Conservation (phyloP, 768 basidiomycete species). For the Leccinum obscurum region DNA sequence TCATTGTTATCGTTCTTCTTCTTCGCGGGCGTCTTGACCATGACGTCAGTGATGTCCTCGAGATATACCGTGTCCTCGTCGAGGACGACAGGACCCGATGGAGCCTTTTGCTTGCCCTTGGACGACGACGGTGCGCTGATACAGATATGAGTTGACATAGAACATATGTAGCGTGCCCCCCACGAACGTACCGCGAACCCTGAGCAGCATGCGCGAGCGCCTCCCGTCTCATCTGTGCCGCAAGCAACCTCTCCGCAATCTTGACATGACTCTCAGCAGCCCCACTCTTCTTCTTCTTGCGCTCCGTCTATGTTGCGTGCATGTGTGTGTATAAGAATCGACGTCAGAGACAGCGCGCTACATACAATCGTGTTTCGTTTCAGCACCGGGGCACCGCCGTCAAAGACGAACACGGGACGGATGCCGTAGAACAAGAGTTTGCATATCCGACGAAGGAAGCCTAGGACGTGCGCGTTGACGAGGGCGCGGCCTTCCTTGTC, state of each 20-base stretch:
- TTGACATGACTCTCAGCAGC: constrained; percentile 84
- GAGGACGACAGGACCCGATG: constrained; percentile 49
- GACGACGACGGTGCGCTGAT: constrained; percentile 21
- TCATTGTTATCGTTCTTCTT: constrained; percentile 18
- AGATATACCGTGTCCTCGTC: constrained; percentile 82
- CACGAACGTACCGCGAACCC: constrained; percentile 39
- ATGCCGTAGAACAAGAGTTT: constrained; percentile 97
- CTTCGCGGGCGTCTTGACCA: constrained; percentile 51
- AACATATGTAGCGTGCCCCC: not conserved
- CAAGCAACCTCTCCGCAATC: constrained; percentile 88
- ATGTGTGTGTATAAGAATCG: not conserved
- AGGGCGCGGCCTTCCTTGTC: constrained; percentile 92
- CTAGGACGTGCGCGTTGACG: constrained; percentile 91
- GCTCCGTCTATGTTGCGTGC: constrained; percentile 61
- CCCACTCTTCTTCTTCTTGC: constrained; percentile 89
- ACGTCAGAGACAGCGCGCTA: constrained; percentile 8
- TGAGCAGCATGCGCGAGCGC: constrained; percentile 69
- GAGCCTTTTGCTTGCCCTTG: constrained; percentile 48
- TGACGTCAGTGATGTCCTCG: constrained; percentile 71
- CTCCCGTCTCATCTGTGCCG: constrained; percentile 89
- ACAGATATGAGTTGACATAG: not conserved
- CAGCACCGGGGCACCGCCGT: constrained; percentile 90
- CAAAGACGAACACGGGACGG: constrained; percentile 98
- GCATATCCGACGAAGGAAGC: constrained; percentile 85
- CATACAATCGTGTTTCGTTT: constrained; percentile 88